These are phyloP conservation scores for Salix caprea DNA, from an alignment of 345 rosid genomes.

Conservation along the genomic window DNA sequence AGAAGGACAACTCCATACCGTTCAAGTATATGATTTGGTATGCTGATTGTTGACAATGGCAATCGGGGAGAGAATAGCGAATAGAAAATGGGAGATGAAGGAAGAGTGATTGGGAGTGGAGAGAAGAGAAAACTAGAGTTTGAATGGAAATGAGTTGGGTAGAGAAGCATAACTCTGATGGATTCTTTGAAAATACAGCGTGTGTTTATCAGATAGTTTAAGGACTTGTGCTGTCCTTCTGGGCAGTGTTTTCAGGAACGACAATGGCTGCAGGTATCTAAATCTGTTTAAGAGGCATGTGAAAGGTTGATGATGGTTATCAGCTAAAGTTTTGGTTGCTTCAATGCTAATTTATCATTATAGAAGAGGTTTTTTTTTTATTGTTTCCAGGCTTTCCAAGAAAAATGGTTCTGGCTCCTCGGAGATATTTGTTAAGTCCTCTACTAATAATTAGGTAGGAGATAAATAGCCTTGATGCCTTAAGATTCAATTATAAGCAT, in stretches of 20 bases:
- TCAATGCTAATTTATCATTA: slow-evolving; percentile 19
- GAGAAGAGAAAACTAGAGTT: slow-evolving; percentile 31
- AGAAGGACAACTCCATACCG: not conserved
- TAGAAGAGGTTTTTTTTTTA: not conserved
- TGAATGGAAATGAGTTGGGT: slow-evolving; percentile 26
- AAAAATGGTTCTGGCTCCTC: too few relatives aligned
- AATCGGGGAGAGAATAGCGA: slow-evolving; percentile 19
- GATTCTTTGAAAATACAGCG: slow-evolving; percentile 29
- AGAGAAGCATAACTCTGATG: slow-evolving; percentile 29
- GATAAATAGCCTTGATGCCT: not conserved
- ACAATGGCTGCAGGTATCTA: not conserved
- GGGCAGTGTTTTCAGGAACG: slow-evolving; percentile 1
- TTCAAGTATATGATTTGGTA: slow-evolving; percentile 12
- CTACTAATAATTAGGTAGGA: too few relatives aligned
- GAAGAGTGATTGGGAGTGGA: slow-evolving; percentile 23
- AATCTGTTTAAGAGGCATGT: not conserved
- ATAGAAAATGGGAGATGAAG: slow-evolving; percentile 27
- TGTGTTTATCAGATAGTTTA: slow-evolving; percentile 17
- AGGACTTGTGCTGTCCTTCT: slow-evolving; percentile 19
- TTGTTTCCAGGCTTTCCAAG: not conserved
- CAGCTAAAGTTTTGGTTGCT: slow-evolving; percentile 12
- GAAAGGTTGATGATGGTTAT: not conserved
- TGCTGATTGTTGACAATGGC: slow-evolving; percentile 3
- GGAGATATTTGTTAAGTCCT: too few relatives aligned
- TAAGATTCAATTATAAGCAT: not conserved